phyloP scores from a whole-genome alignment of 495 filamentous ascomycete genomes.

The Neurospora sp. region DNA sequence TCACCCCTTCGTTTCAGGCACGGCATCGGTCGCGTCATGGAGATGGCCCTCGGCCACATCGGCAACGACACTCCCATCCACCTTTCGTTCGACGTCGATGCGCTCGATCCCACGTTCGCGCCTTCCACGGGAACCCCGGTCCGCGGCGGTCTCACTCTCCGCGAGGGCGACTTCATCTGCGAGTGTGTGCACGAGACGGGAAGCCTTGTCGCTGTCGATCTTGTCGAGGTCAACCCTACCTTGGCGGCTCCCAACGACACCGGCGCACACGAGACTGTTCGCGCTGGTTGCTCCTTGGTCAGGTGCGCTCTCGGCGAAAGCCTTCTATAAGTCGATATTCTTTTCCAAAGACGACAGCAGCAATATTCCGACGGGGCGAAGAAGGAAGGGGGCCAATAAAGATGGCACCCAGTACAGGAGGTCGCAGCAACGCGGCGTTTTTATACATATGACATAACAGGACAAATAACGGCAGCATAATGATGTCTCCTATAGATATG shows the following conservation, averaged over 20 bases:
- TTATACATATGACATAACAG: not conserved
- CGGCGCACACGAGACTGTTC: conserved; percentile 78
- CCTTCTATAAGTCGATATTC: conserved; percentile 44
- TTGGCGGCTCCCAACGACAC: conserved; percentile 51
- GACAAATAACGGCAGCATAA: not conserved
- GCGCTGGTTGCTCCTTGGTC: conserved; percentile 82
- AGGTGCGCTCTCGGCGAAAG: conserved; percentile 88
- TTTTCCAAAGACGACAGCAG: not conserved
- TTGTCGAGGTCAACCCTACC: conserved; percentile 93
- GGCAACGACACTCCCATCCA: conserved; percentile 92
- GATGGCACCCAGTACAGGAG: not conserved
- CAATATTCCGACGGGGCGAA: not conserved
- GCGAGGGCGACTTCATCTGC: conserved; percentile 96
- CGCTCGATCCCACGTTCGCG: conserved; percentile 90
- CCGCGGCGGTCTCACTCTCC: conserved; percentile 84
- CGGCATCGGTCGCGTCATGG: conserved; percentile 92
- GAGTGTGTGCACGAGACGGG: conserved; percentile 94
- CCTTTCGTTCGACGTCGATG: conserved; percentile 94
- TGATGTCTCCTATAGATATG: not conserved
- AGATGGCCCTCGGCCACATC: conserved; percentile 93
- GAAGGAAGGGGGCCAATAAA: not conserved
- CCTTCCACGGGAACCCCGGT: conserved; percentile 95
- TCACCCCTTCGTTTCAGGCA: conserved; percentile 37
- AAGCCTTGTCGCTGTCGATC: conserved; percentile 79
- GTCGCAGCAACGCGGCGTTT: not conserved